These are phyloP conservation scores for Terana coerulea DNA, from an alignment of 768 basidiomycete species.

Conservation along the genomic window DNA sequence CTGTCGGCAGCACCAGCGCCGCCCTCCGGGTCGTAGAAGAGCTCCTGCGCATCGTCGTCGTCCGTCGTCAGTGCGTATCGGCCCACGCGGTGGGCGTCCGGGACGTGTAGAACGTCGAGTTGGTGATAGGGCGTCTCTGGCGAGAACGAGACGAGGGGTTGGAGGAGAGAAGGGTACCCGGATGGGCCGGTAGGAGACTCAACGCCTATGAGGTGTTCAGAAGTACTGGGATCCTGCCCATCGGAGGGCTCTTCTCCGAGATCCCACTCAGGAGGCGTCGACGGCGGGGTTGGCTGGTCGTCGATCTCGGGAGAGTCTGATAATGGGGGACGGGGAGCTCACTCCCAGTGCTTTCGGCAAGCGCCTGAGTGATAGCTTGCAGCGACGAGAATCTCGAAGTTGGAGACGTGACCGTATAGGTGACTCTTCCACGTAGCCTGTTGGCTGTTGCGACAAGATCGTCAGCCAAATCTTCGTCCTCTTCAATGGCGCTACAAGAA, in stretches of 20 bases:
- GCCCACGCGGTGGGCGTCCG: no score
- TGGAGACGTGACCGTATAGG: neutral
- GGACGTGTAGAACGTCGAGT: neutral
- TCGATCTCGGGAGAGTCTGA: conserved; percentile 5
- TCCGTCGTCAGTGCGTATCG: no score
- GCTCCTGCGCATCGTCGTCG: neutral
- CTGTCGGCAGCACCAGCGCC: conserved; percentile 6
- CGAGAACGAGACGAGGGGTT: neutral
- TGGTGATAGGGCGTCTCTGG: neutral
- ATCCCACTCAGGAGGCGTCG: conserved; percentile 12
- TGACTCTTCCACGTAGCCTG: neutral
- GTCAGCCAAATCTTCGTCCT: neutral
- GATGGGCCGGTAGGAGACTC: neutral
- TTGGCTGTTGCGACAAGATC: neutral
- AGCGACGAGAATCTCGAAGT: neutral
- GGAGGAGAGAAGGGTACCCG: neutral
- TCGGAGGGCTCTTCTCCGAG: neutral
- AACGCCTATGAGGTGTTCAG: neutral
- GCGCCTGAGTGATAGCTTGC: neutral
- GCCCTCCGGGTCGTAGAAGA: neutral
- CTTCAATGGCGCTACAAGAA: neutral
- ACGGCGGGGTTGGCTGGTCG: neutral
- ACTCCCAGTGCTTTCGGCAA: neutral
- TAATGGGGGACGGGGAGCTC: neutral
- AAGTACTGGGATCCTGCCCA: neutral